Base-by-base conservation (phyloP, 129 eudicot genomes). In the Silybum marianum region DNA sequence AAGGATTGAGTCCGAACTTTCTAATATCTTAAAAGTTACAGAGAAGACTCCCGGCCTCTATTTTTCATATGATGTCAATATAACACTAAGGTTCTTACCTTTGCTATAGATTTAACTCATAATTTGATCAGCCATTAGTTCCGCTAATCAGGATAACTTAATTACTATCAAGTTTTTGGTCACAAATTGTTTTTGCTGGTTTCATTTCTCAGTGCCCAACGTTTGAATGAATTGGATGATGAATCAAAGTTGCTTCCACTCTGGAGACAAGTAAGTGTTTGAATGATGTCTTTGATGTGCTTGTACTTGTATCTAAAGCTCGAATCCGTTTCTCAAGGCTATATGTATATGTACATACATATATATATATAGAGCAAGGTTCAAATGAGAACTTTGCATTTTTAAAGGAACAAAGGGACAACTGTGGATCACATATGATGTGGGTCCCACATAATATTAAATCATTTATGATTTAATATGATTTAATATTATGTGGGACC, bases 171-270 rank as follows among this genome's bases (percentile, higher is more conserved):
- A 18, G 26, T 18, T 42, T 7, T 75, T 72, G 39, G 38, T 71
- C 62, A 58, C 40, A 71, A 80, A 62, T 78, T 67, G 38, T 68
- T 38, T 25, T 68, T 66, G 3, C 7, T 38, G 65, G 38, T 22
- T 83, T 63, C 74, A 14, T 73, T 74, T 83, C 71, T 73, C 88
- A 92, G 97, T 78, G 69, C 87, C 42, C 97, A 92, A 80, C 84
- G 91, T 38, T 79, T 92, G 82, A 89, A 88, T 81, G 94, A 84
- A 75, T 80, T 92, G 77, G 95, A 92, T 28, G 97, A 90, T 73
- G 97, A 92, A 86, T 88, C 95, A 13, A 92, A 88, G 83, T 30
- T 88, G 72, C 94, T 92, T 80, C 97, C 97, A 76, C 93, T 92
- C 21, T 92, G 97, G 97, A 88, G 91, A 86, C 97, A 91, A 88